These are phyloP conservation scores for Phlyctochytrium arcticum DNA, from an alignment of 192 early-diverging fungal species.

Conservation along the genomic window DNA sequence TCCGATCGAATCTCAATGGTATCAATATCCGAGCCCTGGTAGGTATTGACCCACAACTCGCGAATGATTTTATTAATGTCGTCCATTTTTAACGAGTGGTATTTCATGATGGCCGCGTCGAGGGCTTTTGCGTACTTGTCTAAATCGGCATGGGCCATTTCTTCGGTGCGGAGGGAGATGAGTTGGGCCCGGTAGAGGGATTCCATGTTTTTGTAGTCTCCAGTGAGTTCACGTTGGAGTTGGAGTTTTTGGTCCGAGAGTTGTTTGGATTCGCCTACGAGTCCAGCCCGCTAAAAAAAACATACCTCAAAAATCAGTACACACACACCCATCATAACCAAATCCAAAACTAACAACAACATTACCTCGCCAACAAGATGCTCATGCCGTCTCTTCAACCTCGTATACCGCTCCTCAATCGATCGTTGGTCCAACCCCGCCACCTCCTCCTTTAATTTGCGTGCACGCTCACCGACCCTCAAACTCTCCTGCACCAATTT, in stretches of 20 bases:
- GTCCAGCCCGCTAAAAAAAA: constrained; percentile 41
- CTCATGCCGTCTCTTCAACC: constrained; percentile 37
- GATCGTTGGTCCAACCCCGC: constrained; percentile 18
- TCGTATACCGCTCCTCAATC: constrained; percentile 23
- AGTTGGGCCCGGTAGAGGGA: constrained; percentile 62
- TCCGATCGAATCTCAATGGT: constrained; percentile 93
- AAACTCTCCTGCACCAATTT: constrained; percentile 38
- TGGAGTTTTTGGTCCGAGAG: constrained; percentile 66
- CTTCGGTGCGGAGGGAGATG: constrained; percentile 69
- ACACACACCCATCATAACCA: neutral
- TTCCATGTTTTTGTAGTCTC: constrained; percentile 77
- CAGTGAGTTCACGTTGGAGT: constrained; percentile 58
- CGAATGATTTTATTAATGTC: constrained; percentile 96
- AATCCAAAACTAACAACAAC: no score
- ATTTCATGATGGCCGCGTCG: constrained; percentile 76
- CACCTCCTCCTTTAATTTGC: constrained; percentile 35
- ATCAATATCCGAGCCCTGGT: constrained; percentile 93
- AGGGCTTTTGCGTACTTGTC: constrained; percentile 83
- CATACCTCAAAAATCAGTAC: constrained; percentile 9
- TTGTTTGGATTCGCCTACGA: constrained; percentile 77
- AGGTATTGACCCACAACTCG: constrained; percentile 95
- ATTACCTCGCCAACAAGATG: constrained; percentile 28
- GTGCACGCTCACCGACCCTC: constrained; percentile 32
- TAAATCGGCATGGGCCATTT: constrained; percentile 76
- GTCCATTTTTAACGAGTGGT: constrained; percentile 92